These are phyloP conservation scores for Sugiyamaella sp. DNA, from an alignment of 1,139 yeast genomes.

Conservation along the genomic window DNA sequence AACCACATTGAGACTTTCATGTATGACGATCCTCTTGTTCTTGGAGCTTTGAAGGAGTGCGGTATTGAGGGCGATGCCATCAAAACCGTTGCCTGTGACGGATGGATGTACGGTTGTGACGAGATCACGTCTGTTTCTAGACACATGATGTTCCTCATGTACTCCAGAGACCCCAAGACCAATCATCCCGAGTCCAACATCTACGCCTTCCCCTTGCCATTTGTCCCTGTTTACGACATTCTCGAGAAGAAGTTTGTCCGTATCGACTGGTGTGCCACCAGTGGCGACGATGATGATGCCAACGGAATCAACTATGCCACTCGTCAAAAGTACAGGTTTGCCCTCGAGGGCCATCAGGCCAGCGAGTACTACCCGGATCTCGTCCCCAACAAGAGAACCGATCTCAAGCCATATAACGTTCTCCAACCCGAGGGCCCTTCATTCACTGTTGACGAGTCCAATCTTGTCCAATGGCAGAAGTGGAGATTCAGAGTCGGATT, in stretches of 20 bases:
- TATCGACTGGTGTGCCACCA: constrained; percentile 73
- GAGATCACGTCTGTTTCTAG: constrained; percentile 80
- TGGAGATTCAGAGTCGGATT: constrained; percentile 83
- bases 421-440: constrained; percentile 89
- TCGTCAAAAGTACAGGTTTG: constrained; percentile 62
- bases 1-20: constrained; percentile 58
- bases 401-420: constrained; percentile 74
- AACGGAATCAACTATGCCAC: constrained; percentile 40
- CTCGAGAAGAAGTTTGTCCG: constrained; percentile 65
- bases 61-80: constrained; percentile 54
- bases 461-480: constrained; percentile 77
- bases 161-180: constrained; percentile 57
- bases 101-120: constrained; percentile 91
- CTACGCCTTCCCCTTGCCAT: constrained; percentile 80
- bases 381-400: constrained; percentile 42
- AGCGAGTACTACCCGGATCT: constrained; percentile 55
- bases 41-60: constrained; percentile 60
- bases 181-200: constrained; percentile 81
- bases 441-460: constrained; percentile 58
- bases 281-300: constrained; percentile 55
- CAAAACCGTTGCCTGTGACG: constrained; percentile 70
- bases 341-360: constrained; percentile 71
- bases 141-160: constrained; percentile 76
- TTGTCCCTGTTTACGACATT: constrained; percentile 81
- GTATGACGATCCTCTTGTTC: constrained; percentile 70